Evolutionary conservation across 805 yeast species (phyloP), one percentile per base, ranked within the genome.

Genomic region (Lipomyces yamadae): DNA sequence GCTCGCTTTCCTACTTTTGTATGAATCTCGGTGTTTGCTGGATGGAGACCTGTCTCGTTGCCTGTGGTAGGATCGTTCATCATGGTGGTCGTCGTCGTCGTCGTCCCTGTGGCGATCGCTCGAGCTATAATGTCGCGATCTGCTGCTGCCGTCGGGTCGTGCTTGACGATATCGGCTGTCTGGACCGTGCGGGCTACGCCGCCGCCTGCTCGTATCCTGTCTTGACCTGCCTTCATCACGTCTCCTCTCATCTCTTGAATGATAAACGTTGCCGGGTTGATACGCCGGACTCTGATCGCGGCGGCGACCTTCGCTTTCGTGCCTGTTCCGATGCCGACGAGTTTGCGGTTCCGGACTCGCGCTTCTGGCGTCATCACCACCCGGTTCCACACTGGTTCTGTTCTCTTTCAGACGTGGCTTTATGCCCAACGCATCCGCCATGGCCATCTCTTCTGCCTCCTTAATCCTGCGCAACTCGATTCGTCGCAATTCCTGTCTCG

Each of bases 371-470:
- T 24, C 24, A n/a, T 56, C 59, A 24, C 24, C 1, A 34, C 34
- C 54, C 15, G 6, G 55, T 56, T 24, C 48, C 6, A n/a, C 5
- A 30, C 32, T 33, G 33, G 53, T 29, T 6, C 32, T 45, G 18
- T 55, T 35, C 13, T 39, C 32, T 32, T 13, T 39, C 37, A 48
- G 32, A 50, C 32, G 67, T 59, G 24, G 55, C 55, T 52, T 52
- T 29, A 62, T 55, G 8, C 71, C 71, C 62, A 70, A 39, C 11
- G 69, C 67, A 48, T 65, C 66, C 15, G 70, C 72, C 65, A 70
- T 56, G n/a, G 73, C 73, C 4, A 37, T 24, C 48, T 67, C 70
- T 48, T 70, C 73, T 32, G 67, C 69, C 45, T 67, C 64, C 48
- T 67, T 70, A 5, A 67, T 52, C 35, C 37, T 45, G 55, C 55